phyloP scores from a whole-genome alignment of 306 rosid species.

The Malus domestica region ASM211411v1 NC_041790.1:20984001-20984500 shows the following conservation, averaged over 20 bases:
- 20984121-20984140: constrained; percentile 98
- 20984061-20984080: neutral
- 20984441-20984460: constrained; percentile 83
- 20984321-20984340: constrained; percentile 85
- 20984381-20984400: constrained; percentile 91
- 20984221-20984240: neutral
- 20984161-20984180: constrained; percentile 98
- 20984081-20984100: constrained; percentile 51
- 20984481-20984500: constrained; percentile 49
- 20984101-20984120: constrained; percentile 77
- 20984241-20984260: neutral
- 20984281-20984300: constrained; percentile 59
- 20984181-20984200: constrained; percentile 30
- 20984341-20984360: constrained; percentile 96
- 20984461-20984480: constrained; percentile 80
- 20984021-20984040: neutral
- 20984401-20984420: constrained; percentile 98
- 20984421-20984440: constrained; percentile 91
- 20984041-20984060: neutral
- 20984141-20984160: constrained; percentile 93
- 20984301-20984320: constrained; percentile 70
- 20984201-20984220: constrained; percentile 21
- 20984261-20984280: neutral
- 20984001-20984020: neutral
- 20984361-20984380: constrained; percentile 98